Percentiles rank a stretch among this genome's conserved stretches.
Conservation (phyloP, 1,139 yeast genomes). For the Yamadazyma buinensis region DNA sequence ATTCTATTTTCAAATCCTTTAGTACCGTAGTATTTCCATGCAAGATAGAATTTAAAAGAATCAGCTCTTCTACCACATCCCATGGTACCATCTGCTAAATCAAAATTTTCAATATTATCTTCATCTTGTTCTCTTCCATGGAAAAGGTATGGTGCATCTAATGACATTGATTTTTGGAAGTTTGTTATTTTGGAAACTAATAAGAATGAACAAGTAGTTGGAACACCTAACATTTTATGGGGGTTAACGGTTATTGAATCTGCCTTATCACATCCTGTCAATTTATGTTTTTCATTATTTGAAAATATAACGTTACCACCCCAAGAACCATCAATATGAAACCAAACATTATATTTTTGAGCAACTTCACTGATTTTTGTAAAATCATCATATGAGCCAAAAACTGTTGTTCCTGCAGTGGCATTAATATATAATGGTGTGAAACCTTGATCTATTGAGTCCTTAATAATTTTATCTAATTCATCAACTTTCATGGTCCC, state of each 20-base stretch:
- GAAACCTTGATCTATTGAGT: slow-evolving; percentile 48
- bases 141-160: slow-evolving; percentile 78
- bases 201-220: slow-evolving; percentile 80
- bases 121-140: slow-evolving; percentile 54
- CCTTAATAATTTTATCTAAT: slow-evolving; percentile 43
- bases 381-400: slow-evolving; percentile 77
- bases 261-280: slow-evolving; percentile 63
- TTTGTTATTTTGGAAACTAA: slow-evolving; percentile 63
- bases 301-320: slow-evolving; percentile 84
- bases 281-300: slow-evolving; percentile 36
- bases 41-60: slow-evolving; percentile 70
- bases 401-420: slow-evolving; percentile 89
- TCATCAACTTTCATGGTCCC: slow-evolving; percentile 56
- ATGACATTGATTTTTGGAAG: slow-evolving; percentile 71
- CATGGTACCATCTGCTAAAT: slow-evolving; percentile 88
- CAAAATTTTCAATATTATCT: slow-evolving; percentile 63
- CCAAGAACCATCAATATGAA: slow-evolving; percentile 90
- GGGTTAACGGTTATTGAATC: slow-evolving; percentile 84
- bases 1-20: slow-evolving; percentile 54
- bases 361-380: slow-evolving; percentile 53
- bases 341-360: slow-evolving; percentile 56
- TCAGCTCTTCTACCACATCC: slow-evolving; percentile 90
- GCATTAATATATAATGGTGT: slow-evolving; percentile 77
- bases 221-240: slow-evolving; percentile 89
- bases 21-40: slow-evolving; percentile 79